Evolutionary conservation across 2,329 filamentous ascomycete species (phyloP), one percentile per base, ranked within the genome.

Genomic region (Alternaria ethzedia): DNA sequence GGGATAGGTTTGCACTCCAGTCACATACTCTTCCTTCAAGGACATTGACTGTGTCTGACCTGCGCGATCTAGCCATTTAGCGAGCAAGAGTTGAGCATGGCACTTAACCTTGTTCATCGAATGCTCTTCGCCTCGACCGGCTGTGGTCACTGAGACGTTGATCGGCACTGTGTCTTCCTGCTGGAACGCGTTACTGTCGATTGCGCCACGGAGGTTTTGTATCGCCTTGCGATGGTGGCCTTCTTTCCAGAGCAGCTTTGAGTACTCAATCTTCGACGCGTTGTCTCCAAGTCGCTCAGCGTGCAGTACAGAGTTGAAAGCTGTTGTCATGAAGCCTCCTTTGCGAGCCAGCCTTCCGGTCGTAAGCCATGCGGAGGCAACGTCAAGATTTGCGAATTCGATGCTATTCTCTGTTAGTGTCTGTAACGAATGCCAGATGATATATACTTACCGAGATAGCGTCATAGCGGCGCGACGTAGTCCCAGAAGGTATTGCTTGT

Each of bases 31-130:
- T 20, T 78, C 75, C 75, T 93, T 92, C 67, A 98, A 86, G 5
- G 92, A 89, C 47, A 89, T 87, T 5, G 93, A 92, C 73, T 97
- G 92, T 2, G 94, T 97, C 78, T 98, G 95, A 6, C 96, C 96
- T n/a, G 95, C 92, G 59, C 87, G 90, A 75, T 98, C 96, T 26
- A 97, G 89, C 96, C 96, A 99, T 78, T 97, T 98, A 12, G 96
- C 96, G 25, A 97, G 87, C 36, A 98, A 85, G 9, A 99, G 85
- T 75, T 97, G 90, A 23, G 96, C 94, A 78, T 93, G 86, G 7
- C 90, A 90, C n/a, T 87, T 88, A 47, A 93, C 81, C 41, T 90
- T 82, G 66, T 89, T 89, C 66, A 87, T 83, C 5, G 51, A 23
- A 17, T 69, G 63, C 3, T 70, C 62, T 9, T 83, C 67, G 11